A percentile compares a stretch with the other conserved stretches of the same genome.
Conservation (phyloP, 2,329 filamentous ascomycete species). For the Aspergillus brasiliensis region DNA sequence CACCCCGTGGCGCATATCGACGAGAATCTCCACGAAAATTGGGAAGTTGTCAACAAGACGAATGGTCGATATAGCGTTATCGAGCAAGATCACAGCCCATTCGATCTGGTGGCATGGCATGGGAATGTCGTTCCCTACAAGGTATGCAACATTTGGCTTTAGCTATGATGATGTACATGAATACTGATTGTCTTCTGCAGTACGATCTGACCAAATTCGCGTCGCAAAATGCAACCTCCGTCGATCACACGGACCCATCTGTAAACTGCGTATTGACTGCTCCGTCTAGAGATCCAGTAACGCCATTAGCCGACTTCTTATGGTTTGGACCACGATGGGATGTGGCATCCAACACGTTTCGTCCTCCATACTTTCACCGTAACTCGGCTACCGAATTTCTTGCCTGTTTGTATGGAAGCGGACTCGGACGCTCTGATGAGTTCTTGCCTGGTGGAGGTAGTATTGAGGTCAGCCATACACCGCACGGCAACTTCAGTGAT, state of each 20-base stretch:
- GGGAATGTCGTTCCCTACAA: slow-evolving; percentile 65
- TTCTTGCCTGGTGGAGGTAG: slow-evolving; percentile 32
- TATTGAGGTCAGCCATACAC: slow-evolving; percentile 31
- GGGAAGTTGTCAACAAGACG: slow-evolving; percentile 61
- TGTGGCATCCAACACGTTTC: slow-evolving; percentile 69
- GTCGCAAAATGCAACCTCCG: slow-evolving; percentile 58
- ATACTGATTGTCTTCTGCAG: slow-evolving; percentile 11
- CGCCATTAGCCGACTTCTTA: slow-evolving; percentile 68
- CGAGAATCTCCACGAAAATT: slow-evolving; percentile 54
- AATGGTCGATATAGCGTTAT: slow-evolving; percentile 59
- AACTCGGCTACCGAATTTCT: slow-evolving; percentile 67
- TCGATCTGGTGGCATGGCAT: slow-evolving; percentile 69
- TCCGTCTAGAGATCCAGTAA: slow-evolving; percentile 56
- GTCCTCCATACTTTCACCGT: slow-evolving; percentile 72
- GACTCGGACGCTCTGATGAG: slow-evolving; percentile 30
- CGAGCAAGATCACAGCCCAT: slow-evolving; percentile 63
- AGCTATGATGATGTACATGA: not conserved
- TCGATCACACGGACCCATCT: slow-evolving; percentile 67
- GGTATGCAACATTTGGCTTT: slow-evolving; percentile 9
- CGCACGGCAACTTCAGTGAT: slow-evolving; percentile 42
- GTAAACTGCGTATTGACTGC: slow-evolving; percentile 63
- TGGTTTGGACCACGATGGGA: slow-evolving; percentile 74
- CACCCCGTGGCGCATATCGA: slow-evolving; percentile 60
- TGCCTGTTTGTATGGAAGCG: slow-evolving; percentile 31
- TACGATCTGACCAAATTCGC: slow-evolving; percentile 62